A percentile compares a stretch with the other conserved stretches of the same genome.
Conservation (phyloP, 106 monocot species). For the Dendrobium catenatum region DNA sequence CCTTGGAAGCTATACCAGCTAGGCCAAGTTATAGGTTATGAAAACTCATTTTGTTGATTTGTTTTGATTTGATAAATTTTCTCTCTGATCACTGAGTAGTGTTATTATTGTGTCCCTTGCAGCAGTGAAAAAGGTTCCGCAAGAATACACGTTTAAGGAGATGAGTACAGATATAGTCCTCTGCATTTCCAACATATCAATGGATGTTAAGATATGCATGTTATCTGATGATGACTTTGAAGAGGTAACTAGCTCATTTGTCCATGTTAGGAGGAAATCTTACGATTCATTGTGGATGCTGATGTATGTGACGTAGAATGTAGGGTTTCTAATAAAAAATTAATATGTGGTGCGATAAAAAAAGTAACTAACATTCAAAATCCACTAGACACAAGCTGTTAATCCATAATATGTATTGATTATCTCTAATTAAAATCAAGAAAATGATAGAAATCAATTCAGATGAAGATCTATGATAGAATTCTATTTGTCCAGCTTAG, state of each 20-base stretch:
- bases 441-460: neutral
- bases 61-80: neutral
- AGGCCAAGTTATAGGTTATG: constrained; percentile 57
- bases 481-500: neutral
- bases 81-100: neutral
- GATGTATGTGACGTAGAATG: neutral
- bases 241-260: constrained; percentile 40
- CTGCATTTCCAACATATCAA: constrained; percentile 42
- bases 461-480: neutral
- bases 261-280: neutral
- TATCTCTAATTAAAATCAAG: neutral
- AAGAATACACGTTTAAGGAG: constrained; percentile 51
- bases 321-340: neutral
- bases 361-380: neutral
- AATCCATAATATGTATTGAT: neutral
- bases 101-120: neutral
- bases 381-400: neutral
- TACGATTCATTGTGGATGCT: neutral
- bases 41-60: neutral
- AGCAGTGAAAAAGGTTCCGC: constrained; percentile 51
- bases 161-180: constrained; percentile 47
- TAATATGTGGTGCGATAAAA: neutral
- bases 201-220: constrained; percentile 57
- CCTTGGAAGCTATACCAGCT: constrained; percentile 45
- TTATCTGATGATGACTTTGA: constrained; percentile 75